phyloP scores from a whole-genome alignment of 495 filamentous ascomycete genomes.

The Penicillium canescens region DNA sequence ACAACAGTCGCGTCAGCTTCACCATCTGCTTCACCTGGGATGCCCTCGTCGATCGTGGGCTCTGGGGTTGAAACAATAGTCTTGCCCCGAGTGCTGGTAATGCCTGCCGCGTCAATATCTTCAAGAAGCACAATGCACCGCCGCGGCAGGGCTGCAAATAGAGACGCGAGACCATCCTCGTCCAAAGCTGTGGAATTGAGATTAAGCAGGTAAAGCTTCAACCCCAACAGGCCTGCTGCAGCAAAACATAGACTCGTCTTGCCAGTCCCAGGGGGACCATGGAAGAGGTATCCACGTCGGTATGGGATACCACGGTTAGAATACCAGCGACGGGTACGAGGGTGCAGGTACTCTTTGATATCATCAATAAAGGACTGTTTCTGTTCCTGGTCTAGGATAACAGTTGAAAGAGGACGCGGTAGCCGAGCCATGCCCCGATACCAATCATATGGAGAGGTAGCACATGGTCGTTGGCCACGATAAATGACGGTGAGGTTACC shows the following conservation, averaged over 20 bases:
- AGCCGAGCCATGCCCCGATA: constrained; percentile 65
- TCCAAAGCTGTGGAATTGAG: constrained; percentile 40
- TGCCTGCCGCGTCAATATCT: constrained; percentile 49
- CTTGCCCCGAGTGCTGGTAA: constrained; percentile 54
- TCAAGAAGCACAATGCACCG: constrained; percentile 51
- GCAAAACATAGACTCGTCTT: constrained; percentile 55
- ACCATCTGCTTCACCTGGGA: background rate
- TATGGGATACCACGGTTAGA: constrained; percentile 63
- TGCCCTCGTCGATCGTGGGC: background rate
- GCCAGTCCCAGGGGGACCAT: constrained; percentile 51
- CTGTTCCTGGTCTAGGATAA: constrained; percentile 73
- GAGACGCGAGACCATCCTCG: constrained; percentile 67
- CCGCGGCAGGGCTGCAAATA: constrained; percentile 61
- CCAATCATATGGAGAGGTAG: constrained; percentile 54
- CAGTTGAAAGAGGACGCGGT: constrained; percentile 77
- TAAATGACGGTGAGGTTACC: constrained; percentile 66
- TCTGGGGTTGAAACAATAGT: background rate
- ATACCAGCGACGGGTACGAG: constrained; percentile 74
- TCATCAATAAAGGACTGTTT: constrained; percentile 74
- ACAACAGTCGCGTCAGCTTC: background rate
- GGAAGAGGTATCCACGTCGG: constrained; percentile 47
- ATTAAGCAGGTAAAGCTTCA: constrained; percentile 49
- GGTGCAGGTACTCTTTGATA: constrained; percentile 86
- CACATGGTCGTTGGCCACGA: constrained; percentile 42
- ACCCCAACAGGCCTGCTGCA: constrained; percentile 41